These are phyloP conservation scores for Solioccasus polychromus DNA, from an alignment of 768 basidiomycete species.

Conservation along the genomic window DNA sequence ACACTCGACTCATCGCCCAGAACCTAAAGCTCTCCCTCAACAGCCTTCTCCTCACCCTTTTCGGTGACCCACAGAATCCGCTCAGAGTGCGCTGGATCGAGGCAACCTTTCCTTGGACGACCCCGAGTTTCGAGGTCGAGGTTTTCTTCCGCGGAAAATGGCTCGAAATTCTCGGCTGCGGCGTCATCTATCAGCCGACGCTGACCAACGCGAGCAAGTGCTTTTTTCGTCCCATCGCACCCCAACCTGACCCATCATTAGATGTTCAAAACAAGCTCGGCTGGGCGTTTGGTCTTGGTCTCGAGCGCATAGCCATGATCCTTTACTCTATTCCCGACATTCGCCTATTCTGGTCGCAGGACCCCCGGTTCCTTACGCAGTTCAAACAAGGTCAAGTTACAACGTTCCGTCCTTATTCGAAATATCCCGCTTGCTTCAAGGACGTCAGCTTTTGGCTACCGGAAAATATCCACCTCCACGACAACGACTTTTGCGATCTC, in stretches of 20 bases:
- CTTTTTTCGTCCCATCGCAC: background rate
- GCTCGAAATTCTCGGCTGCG: constrained; percentile 94
- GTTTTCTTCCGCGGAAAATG: constrained; percentile 95
- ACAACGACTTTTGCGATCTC: constrained; percentile 96
- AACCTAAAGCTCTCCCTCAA: constrained; percentile 92
- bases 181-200: constrained; percentile 87
- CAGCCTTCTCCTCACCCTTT: constrained; percentile 76
- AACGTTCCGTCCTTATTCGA: constrained; percentile 88
- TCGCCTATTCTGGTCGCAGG: constrained; percentile 94
- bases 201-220: constrained; percentile 80
- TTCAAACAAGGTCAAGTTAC: constrained; percentile 76
- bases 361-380: constrained; percentile 83
- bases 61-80: constrained; percentile 70
- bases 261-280: constrained; percentile 83
- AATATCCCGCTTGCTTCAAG: constrained; percentile 89
- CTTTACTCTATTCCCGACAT: constrained; percentile 97
- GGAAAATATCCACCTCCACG: constrained; percentile 59
- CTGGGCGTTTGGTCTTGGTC: constrained; percentile 97
- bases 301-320: constrained; percentile 98
- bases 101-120: constrained; percentile 97
- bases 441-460: constrained; percentile 95
- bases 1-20: constrained; percentile 70
- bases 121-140: constrained; percentile 97
- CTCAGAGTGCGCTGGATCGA: constrained; percentile 95
- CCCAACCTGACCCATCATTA: constrained; percentile 27